Percentiles rank a stretch among this genome's conserved stretches.
These are phyloP conservation scores for Lobosporangium transversale DNA, from an alignment of 192 early-diverging fungal genomes.

Conservation along the genomic window DNA sequence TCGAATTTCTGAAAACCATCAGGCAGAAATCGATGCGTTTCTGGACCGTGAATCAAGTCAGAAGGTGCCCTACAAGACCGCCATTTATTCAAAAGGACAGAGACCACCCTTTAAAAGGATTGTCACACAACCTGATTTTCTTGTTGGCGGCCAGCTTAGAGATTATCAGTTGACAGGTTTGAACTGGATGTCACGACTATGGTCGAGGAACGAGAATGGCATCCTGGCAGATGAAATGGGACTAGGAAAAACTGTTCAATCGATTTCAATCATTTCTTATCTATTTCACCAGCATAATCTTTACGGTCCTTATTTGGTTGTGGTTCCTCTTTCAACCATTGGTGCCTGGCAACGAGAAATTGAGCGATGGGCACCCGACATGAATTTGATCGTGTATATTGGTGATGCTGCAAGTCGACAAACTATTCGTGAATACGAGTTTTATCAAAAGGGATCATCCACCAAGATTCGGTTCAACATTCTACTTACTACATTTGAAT, in stretches of 20 bases:
- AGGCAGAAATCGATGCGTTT: conserved; percentile 88
- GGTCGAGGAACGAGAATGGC: conserved; percentile 95
- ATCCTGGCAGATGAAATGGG: conserved; percentile 98
- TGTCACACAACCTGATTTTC: conserved; percentile 81
- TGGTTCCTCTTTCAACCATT: conserved; percentile 96
- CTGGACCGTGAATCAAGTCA: conserved; percentile 80
- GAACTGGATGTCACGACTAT: conserved; percentile 97
- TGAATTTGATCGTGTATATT: conserved; percentile 92
- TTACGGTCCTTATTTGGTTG: conserved; percentile 95
- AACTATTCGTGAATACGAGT: conserved; percentile 95
- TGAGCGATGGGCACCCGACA: conserved; percentile 91
- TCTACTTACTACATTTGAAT: conserved; percentile 94
- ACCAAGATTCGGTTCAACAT: conserved; percentile 87
- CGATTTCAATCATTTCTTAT: conserved; percentile 91
- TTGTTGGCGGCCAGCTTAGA: conserved; percentile 87
- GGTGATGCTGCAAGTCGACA: conserved; percentile 84
- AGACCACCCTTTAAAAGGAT: conserved; percentile 85
- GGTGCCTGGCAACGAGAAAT: conserved; percentile 97
- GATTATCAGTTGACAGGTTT: conserved; percentile 96
- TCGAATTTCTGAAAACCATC: conserved; percentile 72
- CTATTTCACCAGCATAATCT: conserved; percentile 85
- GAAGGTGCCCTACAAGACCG: conserved; percentile 77
- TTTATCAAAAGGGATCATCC: conserved; percentile 69
- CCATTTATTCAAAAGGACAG: conserved; percentile 57
- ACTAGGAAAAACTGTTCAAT: conserved; percentile 97